These are phyloP conservation scores for Mimosa bimucronata DNA, from an alignment of 306 rosid species.

Conservation along the genomic window DNA sequence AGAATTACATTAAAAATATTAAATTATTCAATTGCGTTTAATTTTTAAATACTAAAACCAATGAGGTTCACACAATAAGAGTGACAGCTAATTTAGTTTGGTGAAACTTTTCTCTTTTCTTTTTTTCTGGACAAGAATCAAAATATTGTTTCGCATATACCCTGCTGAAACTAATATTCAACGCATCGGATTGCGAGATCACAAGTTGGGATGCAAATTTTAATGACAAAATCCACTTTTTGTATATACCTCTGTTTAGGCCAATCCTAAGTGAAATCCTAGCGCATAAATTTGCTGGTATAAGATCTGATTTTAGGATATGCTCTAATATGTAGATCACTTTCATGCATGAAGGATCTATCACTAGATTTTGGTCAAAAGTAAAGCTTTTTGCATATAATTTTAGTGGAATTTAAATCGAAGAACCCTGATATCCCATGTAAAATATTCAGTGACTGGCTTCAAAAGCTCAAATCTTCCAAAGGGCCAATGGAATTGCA, in stretches of 20 bases:
- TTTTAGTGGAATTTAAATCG: not conserved
- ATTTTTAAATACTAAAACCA: constrained; percentile 34
- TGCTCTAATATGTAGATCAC: not conserved
- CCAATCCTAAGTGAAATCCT: not conserved
- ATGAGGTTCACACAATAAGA: constrained; percentile 20
- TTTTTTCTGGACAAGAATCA: constrained; percentile 8
- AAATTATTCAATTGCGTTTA: constrained; percentile 37
- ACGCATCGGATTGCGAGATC: not conserved
- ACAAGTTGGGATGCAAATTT: not conserved
- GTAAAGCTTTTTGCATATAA: not conserved
- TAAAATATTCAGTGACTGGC: not conserved
- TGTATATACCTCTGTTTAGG: not conserved
- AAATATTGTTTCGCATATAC: constrained; percentile 29
- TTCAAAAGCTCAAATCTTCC: not conserved
- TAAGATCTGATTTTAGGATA: not conserved
- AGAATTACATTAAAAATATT: constrained; percentile 27
- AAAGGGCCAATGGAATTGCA: not conserved
- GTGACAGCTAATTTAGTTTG: constrained; percentile 45
- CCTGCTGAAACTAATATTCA: not conserved
- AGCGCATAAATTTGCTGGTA: not conserved
- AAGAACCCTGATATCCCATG: not conserved
- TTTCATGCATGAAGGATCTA: not conserved
- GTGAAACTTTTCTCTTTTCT: not conserved
- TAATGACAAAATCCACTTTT: not conserved
- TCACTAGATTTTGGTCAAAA: not conserved